These are phyloP conservation scores for Penicillium concentricum DNA, from an alignment of 2,329 filamentous ascomycete species.

Conservation along the genomic window DNA sequence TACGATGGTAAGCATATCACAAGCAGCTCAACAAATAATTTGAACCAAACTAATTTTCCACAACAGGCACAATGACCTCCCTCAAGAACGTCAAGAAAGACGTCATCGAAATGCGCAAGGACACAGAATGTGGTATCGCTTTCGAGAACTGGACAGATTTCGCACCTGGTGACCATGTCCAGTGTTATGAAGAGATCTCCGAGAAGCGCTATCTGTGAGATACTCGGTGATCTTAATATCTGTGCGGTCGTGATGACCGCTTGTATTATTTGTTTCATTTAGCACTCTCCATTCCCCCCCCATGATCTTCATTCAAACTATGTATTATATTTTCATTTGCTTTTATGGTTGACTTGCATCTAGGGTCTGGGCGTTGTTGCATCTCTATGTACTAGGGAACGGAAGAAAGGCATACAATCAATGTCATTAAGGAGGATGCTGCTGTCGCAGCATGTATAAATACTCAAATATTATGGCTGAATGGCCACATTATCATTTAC, in stretches of 20 bases:
- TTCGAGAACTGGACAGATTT: slow-evolving; percentile 80
- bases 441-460: slow-evolving; percentile 1
- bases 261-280: slow-evolving; percentile 5
- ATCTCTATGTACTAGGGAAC: slow-evolving; percentile 1
- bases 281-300: slow-evolving; percentile 7
- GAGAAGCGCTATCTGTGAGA: slow-evolving; percentile 62
- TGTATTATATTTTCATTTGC: slow-evolving; percentile 15
- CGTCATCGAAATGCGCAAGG: slow-evolving; percentile 83
- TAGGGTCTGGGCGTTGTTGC: slow-evolving; percentile 15
- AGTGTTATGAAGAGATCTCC: slow-evolving; percentile 76
- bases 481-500: not conserved
- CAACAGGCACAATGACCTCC: slow-evolving; percentile 69
- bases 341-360: slow-evolving; percentile 15
- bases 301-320: not conserved
- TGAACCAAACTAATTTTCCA: slow-evolving; percentile 8
- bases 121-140: slow-evolving; percentile 86
- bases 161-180: slow-evolving; percentile 77
- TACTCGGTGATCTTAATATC: not conserved
- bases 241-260: not conserved
- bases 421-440: slow-evolving; percentile 6
- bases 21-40: not conserved
- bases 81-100: slow-evolving; percentile 94
- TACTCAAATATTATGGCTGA: slow-evolving; percentile 3
- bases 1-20: slow-evolving; percentile 70
- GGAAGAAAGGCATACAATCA: slow-evolving; percentile 1